Conservation (phyloP, 106 monocot genomes). For the Agapanthus africanus region DNA sequence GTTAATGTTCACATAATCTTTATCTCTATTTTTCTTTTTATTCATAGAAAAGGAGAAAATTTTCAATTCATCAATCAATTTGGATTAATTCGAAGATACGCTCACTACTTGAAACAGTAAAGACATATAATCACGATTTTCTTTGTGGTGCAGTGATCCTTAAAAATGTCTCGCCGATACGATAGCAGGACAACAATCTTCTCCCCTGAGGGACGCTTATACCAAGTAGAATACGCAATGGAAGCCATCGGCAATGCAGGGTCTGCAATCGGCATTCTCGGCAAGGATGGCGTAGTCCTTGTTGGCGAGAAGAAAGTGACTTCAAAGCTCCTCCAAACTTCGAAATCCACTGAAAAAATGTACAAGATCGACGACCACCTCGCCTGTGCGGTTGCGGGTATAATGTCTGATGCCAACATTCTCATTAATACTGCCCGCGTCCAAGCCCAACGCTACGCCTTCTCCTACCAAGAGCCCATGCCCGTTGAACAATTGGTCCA, state of each 20-base stretch:
- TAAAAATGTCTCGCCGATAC: constrained; percentile 36
- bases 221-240: constrained; percentile 51
- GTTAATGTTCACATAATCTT: no score
- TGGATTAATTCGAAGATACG: no score
- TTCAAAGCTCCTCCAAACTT: constrained; percentile 88
- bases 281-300: constrained; percentile 33
- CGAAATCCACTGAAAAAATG: constrained; percentile 84
- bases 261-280: constrained; percentile 32
- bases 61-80: no score
- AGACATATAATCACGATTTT: no score
- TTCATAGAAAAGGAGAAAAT: no score
- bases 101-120: no score
- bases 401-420: constrained; percentile 96
- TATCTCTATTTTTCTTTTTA: no score
- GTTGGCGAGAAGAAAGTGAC: constrained; percentile 72
- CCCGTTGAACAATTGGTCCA: constrained; percentile 93
- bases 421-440: constrained; percentile 89
- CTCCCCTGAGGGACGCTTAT: constrained; percentile 36
- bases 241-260: constrained; percentile 44
- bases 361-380: constrained; percentile 93
- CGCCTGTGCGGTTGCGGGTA: constrained; percentile 85
- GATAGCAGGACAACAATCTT: constrained; percentile 46
- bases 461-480: constrained; percentile 87
- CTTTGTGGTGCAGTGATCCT: constrained; percentile 11
- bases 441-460: constrained; percentile 83